These are phyloP conservation scores for Trematosphaeria pertusa DNA, from an alignment of 2,329 filamentous ascomycete species.

Conservation along the genomic window DNA sequence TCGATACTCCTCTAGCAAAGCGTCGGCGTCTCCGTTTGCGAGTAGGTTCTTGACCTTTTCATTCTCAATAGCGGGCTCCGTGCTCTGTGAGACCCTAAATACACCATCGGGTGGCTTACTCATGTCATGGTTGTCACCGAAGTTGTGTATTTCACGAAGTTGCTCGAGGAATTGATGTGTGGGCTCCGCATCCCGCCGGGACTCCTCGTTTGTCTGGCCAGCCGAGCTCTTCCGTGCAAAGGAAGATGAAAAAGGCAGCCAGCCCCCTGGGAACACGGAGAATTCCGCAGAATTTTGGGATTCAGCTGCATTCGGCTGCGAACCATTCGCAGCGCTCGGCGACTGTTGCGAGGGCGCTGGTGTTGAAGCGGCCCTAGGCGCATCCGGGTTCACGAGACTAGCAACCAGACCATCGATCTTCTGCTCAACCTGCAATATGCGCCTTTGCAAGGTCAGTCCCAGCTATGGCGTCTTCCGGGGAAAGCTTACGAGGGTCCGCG, in stretches of 20 bases:
- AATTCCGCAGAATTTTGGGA: constrained; percentile 2
- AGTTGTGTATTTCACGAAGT: constrained; percentile 35
- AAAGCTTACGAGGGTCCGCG: constrained; percentile 42
- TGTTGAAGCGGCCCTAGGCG: background rate
- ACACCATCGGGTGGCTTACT: constrained; percentile 17
- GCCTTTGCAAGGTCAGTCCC: constrained; percentile 21
- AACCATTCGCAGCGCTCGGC: background rate
- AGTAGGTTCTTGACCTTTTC: constrained; percentile 28
- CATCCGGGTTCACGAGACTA: constrained; percentile 29
- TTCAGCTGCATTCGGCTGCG: background rate
- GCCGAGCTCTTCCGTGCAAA: constrained; percentile 22
- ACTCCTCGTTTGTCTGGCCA: constrained; percentile 10
- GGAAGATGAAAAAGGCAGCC: constrained; percentile 34
- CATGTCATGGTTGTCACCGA: constrained; percentile 22
- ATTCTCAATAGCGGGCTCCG: constrained; percentile 31
- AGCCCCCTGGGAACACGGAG: constrained; percentile 32
- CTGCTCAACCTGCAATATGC: constrained; percentile 45
- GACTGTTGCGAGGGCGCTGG: background rate
- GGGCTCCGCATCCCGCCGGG: constrained; percentile 18
- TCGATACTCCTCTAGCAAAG: constrained; percentile 33
- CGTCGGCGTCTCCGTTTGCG: constrained; percentile 32
- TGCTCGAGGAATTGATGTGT: constrained; percentile 34
- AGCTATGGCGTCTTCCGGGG: background rate
- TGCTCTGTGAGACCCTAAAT: constrained; percentile 23
- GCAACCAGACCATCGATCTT: constrained; percentile 46